These are phyloP conservation scores for Boletus vinaceobasis DNA, from an alignment of 768 basidiomycete species.

Conservation along the genomic window DNA sequence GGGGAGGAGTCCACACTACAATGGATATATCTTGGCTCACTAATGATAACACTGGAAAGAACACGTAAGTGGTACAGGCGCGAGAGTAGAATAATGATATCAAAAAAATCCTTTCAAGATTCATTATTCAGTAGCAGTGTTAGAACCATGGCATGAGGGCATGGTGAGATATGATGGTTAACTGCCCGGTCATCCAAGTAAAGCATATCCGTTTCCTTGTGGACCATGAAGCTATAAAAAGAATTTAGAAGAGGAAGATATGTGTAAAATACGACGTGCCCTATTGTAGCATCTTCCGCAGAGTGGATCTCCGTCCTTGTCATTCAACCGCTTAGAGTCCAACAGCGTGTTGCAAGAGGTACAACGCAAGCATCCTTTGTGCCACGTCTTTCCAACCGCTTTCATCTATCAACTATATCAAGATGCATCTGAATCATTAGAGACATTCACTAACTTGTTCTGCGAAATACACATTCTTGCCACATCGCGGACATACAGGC, in stretches of 20 bases:
- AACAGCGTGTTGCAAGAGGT: slow-evolving; percentile 62
- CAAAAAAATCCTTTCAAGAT: slow-evolving; percentile 4
- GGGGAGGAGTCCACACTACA: slow-evolving; percentile 7
- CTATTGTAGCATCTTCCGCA: slow-evolving; percentile 76
- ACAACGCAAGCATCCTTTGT: slow-evolving; percentile 76
- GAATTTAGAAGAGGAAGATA: not conserved
- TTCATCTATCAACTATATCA: slow-evolving; percentile 51
- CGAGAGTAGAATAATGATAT: slow-evolving; percentile 20
- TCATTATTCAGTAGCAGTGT: slow-evolving; percentile 5
- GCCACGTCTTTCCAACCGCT: slow-evolving; percentile 77
- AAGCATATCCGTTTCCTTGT: slow-evolving; percentile 71
- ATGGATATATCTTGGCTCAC: slow-evolving; percentile 7
- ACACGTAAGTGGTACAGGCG: slow-evolving; percentile 22
- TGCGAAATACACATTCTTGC: slow-evolving; percentile 80
- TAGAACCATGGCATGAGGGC: not conserved
- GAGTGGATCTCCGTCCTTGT: slow-evolving; percentile 70
- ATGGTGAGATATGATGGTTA: slow-evolving; percentile 16
- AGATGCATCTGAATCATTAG: not conserved
- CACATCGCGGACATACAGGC: slow-evolving; percentile 66
- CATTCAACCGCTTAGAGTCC: slow-evolving; percentile 71
- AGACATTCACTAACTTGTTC: slow-evolving; percentile 55
- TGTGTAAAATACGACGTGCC: slow-evolving; percentile 27
- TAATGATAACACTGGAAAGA: slow-evolving; percentile 9
- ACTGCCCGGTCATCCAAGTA: slow-evolving; percentile 52
- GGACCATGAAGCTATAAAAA: slow-evolving; percentile 64